These are phyloP conservation scores for Serendipita sp. DNA, from an alignment of 768 basidiomycete species.

Conservation along the genomic window DNA sequence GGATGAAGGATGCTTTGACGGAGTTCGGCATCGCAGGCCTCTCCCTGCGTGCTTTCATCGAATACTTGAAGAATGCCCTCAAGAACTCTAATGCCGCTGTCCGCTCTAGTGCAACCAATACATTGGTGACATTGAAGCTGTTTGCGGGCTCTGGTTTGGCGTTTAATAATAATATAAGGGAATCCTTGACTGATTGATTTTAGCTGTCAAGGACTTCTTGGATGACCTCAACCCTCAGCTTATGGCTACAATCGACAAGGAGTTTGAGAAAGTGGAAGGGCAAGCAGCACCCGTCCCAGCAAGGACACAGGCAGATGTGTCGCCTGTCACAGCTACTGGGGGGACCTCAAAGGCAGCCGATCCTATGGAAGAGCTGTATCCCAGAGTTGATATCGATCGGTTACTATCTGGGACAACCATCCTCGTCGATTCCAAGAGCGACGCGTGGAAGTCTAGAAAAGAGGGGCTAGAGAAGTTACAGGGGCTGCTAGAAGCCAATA, in stretches of 20 bases:
- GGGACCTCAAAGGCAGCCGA: constrained; percentile 36
- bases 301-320: constrained; percentile 60
- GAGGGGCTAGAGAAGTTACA: constrained; percentile 80
- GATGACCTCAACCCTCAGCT: constrained; percentile 92
- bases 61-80: constrained; percentile 72
- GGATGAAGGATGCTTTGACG: constrained; percentile 69
- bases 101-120: constrained; percentile 82
- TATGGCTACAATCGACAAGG: constrained; percentile 70
- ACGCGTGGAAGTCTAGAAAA: constrained; percentile 94
- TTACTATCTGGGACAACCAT: constrained; percentile 72
- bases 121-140: constrained; percentile 76
- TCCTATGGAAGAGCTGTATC: constrained; percentile 85
- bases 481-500: constrained; percentile 80
- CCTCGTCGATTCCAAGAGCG: constrained; percentile 69
- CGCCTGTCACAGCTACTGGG: constrained; percentile 28
- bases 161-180: constrained; percentile 9
- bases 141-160: constrained; percentile 75
- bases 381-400: constrained; percentile 81
- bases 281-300: constrained; percentile 60
- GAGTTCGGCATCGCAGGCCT: constrained; percentile 89
- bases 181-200: constrained; percentile 4
- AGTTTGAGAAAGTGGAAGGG: constrained; percentile 86
- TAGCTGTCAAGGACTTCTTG: constrained; percentile 81
- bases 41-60: constrained; percentile 67
- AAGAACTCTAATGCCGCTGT: constrained; percentile 92